Conservation (phyloP, 176 grass and related monocot species). For the Themeda triandra region DNA sequence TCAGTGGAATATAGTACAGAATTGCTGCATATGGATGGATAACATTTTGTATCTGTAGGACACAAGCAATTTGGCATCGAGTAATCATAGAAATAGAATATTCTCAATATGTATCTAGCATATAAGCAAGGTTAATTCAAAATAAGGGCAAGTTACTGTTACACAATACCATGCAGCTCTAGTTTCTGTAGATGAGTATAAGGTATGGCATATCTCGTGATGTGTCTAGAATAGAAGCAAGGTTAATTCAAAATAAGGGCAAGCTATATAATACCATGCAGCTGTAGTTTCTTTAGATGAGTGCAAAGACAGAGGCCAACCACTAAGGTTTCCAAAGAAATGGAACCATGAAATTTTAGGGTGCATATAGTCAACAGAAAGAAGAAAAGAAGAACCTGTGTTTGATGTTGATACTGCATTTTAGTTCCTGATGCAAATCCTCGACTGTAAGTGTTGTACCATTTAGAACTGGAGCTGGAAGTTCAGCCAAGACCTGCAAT, state of each 20-base stretch:
- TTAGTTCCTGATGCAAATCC: constrained; percentile 90
- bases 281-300: background rate
- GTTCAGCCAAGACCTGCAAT: constrained; percentile 70
- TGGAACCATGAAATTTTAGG: background rate
- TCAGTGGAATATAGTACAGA: background rate
- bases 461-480: constrained; percentile 84
- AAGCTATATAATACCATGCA: background rate
- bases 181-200: background rate
- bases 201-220: background rate
- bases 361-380: background rate
- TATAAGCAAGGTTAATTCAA: background rate
- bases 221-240: background rate
- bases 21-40: background rate
- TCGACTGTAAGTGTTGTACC: constrained; percentile 78
- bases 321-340: background rate
- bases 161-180: background rate
- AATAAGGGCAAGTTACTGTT: background rate
- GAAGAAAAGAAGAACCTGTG: constrained; percentile 60
- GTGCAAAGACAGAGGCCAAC: background rate
- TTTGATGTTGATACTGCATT: constrained; percentile 93
- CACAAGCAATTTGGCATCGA: background rate
- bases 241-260: background rate
- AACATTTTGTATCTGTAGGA: background rate
- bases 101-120: background rate
- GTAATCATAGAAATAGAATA: background rate